Evolutionary conservation across 2,329 filamentous ascomycete species (phyloP), one percentile per base, ranked within the genome.

Genomic region (Talaromyces sp.): DNA sequence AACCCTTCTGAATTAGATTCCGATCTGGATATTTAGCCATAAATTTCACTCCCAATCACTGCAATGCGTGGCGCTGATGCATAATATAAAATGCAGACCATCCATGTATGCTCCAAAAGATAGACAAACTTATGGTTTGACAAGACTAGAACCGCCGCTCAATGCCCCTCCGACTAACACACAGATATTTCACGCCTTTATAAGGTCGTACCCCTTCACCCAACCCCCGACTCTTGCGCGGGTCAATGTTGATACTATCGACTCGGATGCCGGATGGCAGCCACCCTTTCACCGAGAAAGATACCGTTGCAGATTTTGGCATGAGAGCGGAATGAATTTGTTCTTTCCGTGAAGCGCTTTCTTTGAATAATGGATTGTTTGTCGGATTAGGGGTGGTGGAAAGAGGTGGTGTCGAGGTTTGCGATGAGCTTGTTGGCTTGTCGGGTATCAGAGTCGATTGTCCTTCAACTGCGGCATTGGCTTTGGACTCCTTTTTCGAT

Each of bases 111-210:
- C n/a, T 11, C 33, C 52, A 37, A 39, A 22, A 24, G 24, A 5
- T 10, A 3, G n/a, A 24, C 1, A 19, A 3, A 8, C 27, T 4
- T n/a, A 54, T 9, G 7, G n/a, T 31, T 19, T 19, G 6, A 10
- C 33, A 33, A 54, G 19, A 41, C 35, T 75, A 78, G 66, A 73
- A 77, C 64, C 80, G 74, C 49, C 76, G 73, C 68, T 84, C 82
- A n/a, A 84, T 74, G 0, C 87, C 87, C 68, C 81, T 81, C 65
- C 80, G 78, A 73, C 85, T 87, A 13, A 88, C 85, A 70, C 93
- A 97, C 71, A 99, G 76, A 78, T 99, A 99, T 80, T 99, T 99
- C 69, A 99, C 95, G 1, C 95, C 95, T 80, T 98, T 99, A 79
- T 97, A 98, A 27, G 95, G 95, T 79, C 93, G 96, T 45, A 98